Evolutionary conservation across 2,329 filamentous ascomycete genomes (phyloP).

Genomic region (Daldinia sp.): DNA sequence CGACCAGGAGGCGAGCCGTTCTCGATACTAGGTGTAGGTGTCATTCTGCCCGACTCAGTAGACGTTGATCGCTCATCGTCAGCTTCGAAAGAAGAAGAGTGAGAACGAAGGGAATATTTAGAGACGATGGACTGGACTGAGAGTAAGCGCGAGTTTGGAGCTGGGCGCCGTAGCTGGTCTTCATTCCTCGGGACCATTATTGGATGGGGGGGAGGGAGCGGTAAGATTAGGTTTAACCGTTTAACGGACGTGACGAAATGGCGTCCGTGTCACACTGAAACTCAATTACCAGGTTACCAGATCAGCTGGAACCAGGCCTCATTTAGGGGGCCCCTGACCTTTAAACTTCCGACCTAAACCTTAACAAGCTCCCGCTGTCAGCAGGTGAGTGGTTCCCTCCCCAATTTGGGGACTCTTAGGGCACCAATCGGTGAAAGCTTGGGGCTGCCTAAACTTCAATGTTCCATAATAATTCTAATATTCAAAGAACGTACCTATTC

Average conservation of each 20-base stretch:
- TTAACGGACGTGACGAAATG: conserved; percentile 29
- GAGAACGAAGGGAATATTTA: conserved; percentile 69
- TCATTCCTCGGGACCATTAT: conserved; percentile 56
- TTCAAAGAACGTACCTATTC: not conserved
- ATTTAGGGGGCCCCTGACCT: conserved; percentile 8
- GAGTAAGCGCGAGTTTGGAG: conserved; percentile 60
- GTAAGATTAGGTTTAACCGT: conserved; percentile 5
- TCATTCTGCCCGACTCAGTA: conserved; percentile 55
- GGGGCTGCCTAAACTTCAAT: not conserved
- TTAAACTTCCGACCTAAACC: conserved; percentile 14
- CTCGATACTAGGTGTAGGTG: conserved; percentile 54
- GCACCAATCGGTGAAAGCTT: conserved; percentile 18
- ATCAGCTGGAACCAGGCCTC: conserved; percentile 7
- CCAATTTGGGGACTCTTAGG: conserved; percentile 1
- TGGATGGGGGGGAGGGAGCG: conserved; percentile 20
- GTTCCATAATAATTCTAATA: not conserved
- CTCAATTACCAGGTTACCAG: conserved; percentile 11
- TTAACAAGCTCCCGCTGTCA: conserved; percentile 12
- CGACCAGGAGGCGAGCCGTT: conserved; percentile 58
- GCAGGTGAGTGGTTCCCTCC: not conserved
- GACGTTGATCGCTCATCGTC: conserved; percentile 74
- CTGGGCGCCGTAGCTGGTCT: conserved; percentile 51
- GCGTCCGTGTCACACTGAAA: conserved; percentile 27
- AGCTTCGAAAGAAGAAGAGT: conserved; percentile 74
- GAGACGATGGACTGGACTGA: conserved; percentile 65